phyloP scores from a whole-genome alignment of 768 basidiomycete species.

The Tricholoma saponaceum region DNA sequence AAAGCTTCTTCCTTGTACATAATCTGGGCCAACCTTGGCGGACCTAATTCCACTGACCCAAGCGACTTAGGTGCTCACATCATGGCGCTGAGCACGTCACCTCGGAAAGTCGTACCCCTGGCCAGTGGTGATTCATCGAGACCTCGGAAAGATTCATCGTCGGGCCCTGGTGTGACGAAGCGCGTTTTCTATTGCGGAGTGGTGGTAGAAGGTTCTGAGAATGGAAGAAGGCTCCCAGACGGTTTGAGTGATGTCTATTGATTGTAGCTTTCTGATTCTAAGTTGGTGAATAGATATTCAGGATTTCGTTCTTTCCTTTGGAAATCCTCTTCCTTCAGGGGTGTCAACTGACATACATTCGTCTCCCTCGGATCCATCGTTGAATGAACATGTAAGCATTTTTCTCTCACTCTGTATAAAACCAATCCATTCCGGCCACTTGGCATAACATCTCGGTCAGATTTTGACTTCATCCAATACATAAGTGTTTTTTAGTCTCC shows the following conservation, averaged over 20 bases:
- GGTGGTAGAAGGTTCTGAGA: conserved; percentile 80
- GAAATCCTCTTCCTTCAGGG: conserved; percentile 55
- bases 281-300: conserved; percentile 55
- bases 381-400: conserved; percentile 41
- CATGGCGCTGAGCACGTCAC: conserved; percentile 68
- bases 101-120: conserved; percentile 70
- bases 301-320: conserved; percentile 74
- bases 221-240: conserved; percentile 62
- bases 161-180: conserved; percentile 48
- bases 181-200: conserved; percentile 90
- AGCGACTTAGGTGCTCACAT: neutral
- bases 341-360: conserved; percentile 46
- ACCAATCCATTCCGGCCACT: neutral
- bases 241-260: conserved; percentile 36
- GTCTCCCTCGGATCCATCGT: conserved; percentile 34
- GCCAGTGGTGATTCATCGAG: conserved; percentile 62
- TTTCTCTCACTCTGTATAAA: neutral
- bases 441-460: neutral
- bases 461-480: neutral
- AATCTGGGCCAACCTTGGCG: neutral
- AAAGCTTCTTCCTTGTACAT: neutral
- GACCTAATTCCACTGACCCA: neutral
- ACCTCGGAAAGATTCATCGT: conserved; percentile 35
- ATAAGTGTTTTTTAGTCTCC: neutral
- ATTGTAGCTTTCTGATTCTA: conserved; percentile 8